Conservation (phyloP, 2,329 filamentous ascomycete species). For the Penicillium sp. region DNA sequence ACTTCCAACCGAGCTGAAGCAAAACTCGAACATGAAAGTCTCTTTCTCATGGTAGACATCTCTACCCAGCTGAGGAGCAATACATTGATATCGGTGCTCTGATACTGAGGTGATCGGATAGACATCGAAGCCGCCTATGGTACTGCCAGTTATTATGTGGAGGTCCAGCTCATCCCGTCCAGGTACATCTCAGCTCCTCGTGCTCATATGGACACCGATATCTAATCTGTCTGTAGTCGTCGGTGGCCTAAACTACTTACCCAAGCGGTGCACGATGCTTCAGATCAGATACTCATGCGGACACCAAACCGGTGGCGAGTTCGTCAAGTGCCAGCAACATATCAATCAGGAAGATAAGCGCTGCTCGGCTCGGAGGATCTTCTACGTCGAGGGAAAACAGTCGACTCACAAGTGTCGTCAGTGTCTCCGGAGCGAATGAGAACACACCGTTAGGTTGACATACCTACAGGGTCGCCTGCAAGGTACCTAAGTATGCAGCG, state of each 20-base stretch:
- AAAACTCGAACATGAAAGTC: background rate
- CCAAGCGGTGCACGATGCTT: constrained; percentile 7
- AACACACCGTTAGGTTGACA: background rate
- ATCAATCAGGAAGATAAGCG: constrained; percentile 13
- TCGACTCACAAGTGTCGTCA: constrained; percentile 14
- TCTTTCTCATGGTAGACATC: background rate
- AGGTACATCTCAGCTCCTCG: background rate
- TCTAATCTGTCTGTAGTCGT: background rate
- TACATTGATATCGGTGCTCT: background rate
- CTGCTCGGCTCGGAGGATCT: constrained; percentile 8
- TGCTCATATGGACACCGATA: background rate
- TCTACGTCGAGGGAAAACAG: constrained; percentile 8
- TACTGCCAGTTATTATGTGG: background rate
- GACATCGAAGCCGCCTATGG: background rate
- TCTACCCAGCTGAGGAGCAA: background rate
- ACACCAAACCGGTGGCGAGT: constrained; percentile 15
- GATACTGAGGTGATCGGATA: background rate
- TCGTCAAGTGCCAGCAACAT: constrained; percentile 15
- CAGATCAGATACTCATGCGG: constrained; percentile 17
- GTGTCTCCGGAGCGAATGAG: constrained; percentile 11
- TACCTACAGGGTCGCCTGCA: background rate
- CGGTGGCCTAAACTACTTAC: background rate
- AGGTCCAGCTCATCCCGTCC: background rate
- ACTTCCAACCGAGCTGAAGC: background rate
- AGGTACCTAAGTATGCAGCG: background rate